Conservation (phyloP, 2,329 filamentous ascomycete genomes). For the Aspergillus nomiae region DNA sequence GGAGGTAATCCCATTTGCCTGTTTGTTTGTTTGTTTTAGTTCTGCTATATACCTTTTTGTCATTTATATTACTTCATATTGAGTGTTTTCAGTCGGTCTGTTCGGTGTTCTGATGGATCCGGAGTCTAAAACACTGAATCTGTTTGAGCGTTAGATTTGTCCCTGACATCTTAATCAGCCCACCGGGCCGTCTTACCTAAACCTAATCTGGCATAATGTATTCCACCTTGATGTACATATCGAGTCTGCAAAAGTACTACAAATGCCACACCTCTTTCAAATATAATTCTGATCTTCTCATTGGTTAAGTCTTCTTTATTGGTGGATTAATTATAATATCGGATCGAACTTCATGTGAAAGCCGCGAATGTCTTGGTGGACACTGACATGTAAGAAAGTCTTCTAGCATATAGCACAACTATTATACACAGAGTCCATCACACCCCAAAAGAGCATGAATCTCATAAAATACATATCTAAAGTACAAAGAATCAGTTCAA, state of each 20-base stretch:
- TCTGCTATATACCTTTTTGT: conserved; percentile 9
- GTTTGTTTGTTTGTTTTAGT: conserved; percentile 12
- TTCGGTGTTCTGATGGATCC: not conserved
- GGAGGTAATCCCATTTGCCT: conserved; percentile 11
- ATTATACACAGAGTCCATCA: not conserved
- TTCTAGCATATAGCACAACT: not conserved
- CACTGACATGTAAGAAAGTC: not conserved
- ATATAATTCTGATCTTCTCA: not conserved
- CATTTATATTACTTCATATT: not conserved
- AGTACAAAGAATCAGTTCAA: not conserved
- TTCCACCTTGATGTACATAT: not conserved
- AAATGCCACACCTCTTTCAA: not conserved
- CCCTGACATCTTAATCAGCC: not conserved
- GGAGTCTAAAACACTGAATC: not conserved
- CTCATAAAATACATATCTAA: not conserved
- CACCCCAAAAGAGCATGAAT: not conserved
- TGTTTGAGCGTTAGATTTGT: not conserved
- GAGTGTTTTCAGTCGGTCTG: not conserved
- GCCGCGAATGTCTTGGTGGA: not conserved
- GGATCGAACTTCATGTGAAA: not conserved
- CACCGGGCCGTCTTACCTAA: not conserved
- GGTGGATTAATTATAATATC: not conserved
- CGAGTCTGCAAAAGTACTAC: not conserved
- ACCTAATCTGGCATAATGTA: not conserved
- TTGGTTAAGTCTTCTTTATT: not conserved